These are phyloP conservation scores for Fusarium compactum DNA, from an alignment of 2,329 filamentous ascomycete genomes.

Conservation along the genomic window DNA sequence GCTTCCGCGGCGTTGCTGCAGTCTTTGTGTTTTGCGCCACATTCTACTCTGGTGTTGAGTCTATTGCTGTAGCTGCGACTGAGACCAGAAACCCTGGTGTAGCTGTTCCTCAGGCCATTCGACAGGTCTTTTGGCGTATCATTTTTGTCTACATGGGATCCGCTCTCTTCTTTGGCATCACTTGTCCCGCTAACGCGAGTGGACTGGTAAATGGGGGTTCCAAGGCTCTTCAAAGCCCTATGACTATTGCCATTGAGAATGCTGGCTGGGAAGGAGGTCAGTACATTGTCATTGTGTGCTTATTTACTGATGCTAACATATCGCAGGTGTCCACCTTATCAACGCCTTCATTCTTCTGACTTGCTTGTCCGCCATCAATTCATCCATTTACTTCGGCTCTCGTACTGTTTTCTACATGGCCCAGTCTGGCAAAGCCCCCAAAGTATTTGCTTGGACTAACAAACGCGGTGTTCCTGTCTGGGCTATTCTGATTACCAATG, in stretches of 20 bases:
- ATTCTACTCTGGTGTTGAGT: conserved; percentile 76
- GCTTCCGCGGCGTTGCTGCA: conserved; percentile 73
- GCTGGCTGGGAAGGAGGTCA: conserved; percentile 77
- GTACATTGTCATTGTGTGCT: conserved; percentile 4
- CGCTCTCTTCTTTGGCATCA: conserved; percentile 80
- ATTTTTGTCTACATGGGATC: conserved; percentile 75
- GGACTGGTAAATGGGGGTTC: conserved; percentile 71
- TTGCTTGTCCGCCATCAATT: conserved; percentile 78
- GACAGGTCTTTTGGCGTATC: conserved; percentile 72
- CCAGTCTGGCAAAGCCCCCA: conserved; percentile 77
- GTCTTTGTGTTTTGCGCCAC: conserved; percentile 78
- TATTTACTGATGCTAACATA: conserved; percentile 10
- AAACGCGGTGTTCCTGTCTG: conserved; percentile 70
- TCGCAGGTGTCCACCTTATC: conserved; percentile 73
- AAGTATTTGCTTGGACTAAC: conserved; percentile 76
- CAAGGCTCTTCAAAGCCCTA: conserved; percentile 76
- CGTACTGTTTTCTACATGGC: conserved; percentile 82
- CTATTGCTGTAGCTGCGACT: conserved; percentile 72
- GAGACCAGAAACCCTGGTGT: conserved; percentile 69
- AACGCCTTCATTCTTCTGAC: conserved; percentile 83
- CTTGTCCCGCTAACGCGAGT: conserved; percentile 75
- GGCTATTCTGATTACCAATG: conserved; percentile 76
- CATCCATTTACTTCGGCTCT: conserved; percentile 81
- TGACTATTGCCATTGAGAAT: conserved; percentile 79
- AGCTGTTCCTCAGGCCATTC: conserved; percentile 69